A percentile compares a stretch with the other conserved stretches of the same genome.
These are phyloP conservation scores for Venturia carpophila DNA, from an alignment of 2,329 filamentous ascomycete genomes.

Conservation along the genomic window DNA sequence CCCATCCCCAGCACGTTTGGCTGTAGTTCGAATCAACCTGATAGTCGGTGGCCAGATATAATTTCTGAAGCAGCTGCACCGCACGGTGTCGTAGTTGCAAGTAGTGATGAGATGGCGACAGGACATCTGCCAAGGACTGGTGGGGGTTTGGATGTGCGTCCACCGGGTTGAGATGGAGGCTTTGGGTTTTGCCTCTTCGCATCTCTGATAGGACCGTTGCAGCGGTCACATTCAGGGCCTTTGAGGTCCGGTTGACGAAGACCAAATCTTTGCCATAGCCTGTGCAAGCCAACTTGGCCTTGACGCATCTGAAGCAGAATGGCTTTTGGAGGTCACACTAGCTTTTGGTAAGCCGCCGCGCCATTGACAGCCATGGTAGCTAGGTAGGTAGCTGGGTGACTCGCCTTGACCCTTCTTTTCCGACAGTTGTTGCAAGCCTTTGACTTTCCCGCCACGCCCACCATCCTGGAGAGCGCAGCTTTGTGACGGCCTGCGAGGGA, in stretches of 20 bases:
- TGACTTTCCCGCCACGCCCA: constrained; percentile 15
- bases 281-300: neutral
- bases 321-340: constrained; percentile 12
- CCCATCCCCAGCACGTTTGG: neutral
- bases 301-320: constrained; percentile 6
- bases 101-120: neutral
- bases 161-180: neutral
- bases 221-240: neutral
- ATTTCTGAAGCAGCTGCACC: neutral
- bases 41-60: neutral
- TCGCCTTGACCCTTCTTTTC: constrained; percentile 7
- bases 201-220: neutral
- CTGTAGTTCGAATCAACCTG: neutral
- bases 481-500: neutral
- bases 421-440: constrained; percentile 16
- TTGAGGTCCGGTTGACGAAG: constrained; percentile 13
- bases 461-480: neutral
- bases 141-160: neutral
- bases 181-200: neutral
- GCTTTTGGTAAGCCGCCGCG: neutral
- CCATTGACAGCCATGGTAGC: too few species aligned
- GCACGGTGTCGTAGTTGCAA: neutral
- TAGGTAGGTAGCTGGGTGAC: neutral
- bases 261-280: constrained; percentile 10
- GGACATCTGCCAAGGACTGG: neutral